phyloP scores from a whole-genome alignment of 2,329 filamentous ascomycete genomes.

The Microdochium trichocladiopsis region DNA sequence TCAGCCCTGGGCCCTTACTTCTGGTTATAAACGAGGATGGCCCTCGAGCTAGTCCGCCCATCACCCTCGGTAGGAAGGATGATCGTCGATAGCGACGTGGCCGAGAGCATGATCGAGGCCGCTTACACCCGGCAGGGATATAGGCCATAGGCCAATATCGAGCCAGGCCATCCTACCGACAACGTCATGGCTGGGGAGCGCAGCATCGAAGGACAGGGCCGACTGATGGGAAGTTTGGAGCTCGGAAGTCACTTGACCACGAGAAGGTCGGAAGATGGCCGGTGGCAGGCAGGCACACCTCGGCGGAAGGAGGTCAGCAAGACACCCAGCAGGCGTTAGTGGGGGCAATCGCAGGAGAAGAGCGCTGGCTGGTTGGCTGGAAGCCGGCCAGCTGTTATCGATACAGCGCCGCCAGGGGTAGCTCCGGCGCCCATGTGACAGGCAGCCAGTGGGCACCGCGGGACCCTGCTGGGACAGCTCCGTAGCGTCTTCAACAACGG shows the following conservation, averaged over 20 bases:
- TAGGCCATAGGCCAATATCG: too few relatives aligned
- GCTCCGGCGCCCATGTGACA: not conserved
- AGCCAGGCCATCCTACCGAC: too few relatives aligned
- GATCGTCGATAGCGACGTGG: too few relatives aligned
- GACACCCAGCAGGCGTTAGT: not conserved
- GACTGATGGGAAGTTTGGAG: not conserved
- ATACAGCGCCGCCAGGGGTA: not conserved
- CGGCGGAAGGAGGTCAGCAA: not conserved
- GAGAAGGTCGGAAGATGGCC: not conserved
- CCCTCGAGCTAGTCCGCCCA: too few relatives aligned
- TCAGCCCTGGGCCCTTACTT: too few relatives aligned
- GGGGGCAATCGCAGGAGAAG: not conserved
- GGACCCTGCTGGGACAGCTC: too few relatives aligned
- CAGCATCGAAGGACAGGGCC: not conserved
- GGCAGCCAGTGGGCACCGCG: not conserved
- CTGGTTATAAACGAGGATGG: too few relatives aligned
- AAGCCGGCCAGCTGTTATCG: not conserved
- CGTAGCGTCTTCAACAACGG: too few relatives aligned
- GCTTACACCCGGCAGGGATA: too few relatives aligned
- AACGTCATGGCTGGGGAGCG: not conserved
- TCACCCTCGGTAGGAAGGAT: too few relatives aligned
- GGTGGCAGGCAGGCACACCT: not conserved
- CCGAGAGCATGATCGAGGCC: too few relatives aligned
- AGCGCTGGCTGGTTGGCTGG: not conserved
- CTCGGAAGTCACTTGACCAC: not conserved